Evolutionary conservation across 495 filamentous ascomycete species (phyloP), one percentile per base, ranked within the genome.

Genomic region (Podospora didyma): DNA sequence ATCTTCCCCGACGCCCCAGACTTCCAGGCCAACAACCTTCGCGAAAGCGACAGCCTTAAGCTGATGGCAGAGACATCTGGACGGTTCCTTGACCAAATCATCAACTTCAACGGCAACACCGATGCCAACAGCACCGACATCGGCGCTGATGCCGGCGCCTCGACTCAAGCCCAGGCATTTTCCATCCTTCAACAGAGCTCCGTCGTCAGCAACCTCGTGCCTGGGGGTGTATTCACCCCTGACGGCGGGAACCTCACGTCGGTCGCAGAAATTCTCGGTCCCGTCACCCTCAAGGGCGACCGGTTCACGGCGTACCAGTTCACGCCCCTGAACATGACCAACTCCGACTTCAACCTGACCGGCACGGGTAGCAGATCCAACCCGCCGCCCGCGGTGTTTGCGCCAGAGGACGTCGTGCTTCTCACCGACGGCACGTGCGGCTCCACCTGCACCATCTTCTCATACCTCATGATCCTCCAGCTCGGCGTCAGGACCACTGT

Each of bases 391-490:
- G 60, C 58, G 22, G 58, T 55, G 11, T 66, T 64, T 51, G 9
- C 1, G 20, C 62, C 60, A 19, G 57, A 61, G 21, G 42, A 68
- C 52, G 59, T 65, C 41, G 52, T 68, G 28, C 24, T 68, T 34
- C 56, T 65, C 20, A 65, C 62, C n/a, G 83, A 87, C 61, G 83
- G 84, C 57, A 79, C 77, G 62, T 87, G 84, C 63, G 78, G 77
- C 26, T 83, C 79, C 5, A 84, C 83, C 10, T 87, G 84, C 68
- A 77, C 79, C 2, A 71, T 84, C 66, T 86, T 87, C 65, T 66
- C 72, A 34, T 78, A 85, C 57, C 73, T 85, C 44, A 80, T 86
- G 79, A 77, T 77, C 24, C 69, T 75, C 51, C 74, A 82, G 66
- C 78, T 65, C 20, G 75, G 75, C 45, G 76, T 86, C 3, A 79